Conservation (phyloP, 164 flowering plant genomes). For the Vitis rupestris region DNA sequence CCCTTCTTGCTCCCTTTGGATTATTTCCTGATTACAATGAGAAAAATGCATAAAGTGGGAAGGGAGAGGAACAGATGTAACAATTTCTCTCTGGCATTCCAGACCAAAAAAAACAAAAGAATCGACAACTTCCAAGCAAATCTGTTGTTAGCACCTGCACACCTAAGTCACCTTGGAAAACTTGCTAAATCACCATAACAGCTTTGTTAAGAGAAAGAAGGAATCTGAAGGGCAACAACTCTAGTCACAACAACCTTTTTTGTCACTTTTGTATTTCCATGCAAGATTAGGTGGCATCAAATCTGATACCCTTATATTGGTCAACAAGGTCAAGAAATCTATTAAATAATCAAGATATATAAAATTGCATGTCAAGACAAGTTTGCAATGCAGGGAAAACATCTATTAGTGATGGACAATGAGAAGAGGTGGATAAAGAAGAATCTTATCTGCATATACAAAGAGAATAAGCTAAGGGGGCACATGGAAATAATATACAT, state of each 20-base stretch:
- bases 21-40: constrained; percentile 51
- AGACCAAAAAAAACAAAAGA: not conserved
- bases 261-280: not conserved
- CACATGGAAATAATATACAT: not conserved
- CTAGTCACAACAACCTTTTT: not conserved
- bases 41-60: not conserved
- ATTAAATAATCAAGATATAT: not conserved
- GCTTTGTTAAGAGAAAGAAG: not conserved
- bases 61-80: not conserved
- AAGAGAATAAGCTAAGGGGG: no score
- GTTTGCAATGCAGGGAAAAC: not conserved
- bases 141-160: not conserved
- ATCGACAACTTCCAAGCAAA: not conserved
- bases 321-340: not conserved
- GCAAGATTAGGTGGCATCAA: not conserved
- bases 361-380: not conserved
- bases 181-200: not conserved
- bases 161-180: not conserved
- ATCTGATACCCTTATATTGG: not conserved
- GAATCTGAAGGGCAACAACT: not conserved
- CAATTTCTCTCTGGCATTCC: not conserved
- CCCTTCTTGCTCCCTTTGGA: constrained; percentile 82
- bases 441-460: not conserved
- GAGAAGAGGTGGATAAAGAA: not conserved
- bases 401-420: not conserved